Evolutionary conservation across 345 rosid species (phyloP).

Genomic region (Pugionium dolabratum): DNA sequence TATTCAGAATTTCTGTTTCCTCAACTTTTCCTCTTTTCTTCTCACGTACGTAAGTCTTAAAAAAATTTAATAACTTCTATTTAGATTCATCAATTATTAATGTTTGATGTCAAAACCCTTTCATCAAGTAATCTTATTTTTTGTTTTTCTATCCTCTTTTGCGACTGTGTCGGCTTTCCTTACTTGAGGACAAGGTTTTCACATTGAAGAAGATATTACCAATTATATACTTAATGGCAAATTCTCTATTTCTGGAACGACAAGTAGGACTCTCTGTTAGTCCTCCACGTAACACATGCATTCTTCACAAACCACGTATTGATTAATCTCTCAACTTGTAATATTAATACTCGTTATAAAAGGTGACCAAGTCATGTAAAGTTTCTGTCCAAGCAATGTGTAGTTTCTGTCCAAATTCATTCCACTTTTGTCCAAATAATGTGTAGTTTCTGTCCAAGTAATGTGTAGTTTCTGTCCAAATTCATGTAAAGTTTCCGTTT

Average conservation of each 20-base stretch:
- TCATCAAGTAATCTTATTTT: too few relatives aligned
- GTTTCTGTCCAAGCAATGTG: slow-evolving; percentile 1
- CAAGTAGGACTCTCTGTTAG: slow-evolving; percentile 1
- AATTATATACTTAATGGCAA: slow-evolving; percentile 8
- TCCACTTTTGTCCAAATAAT: neutral
- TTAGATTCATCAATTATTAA: too few relatives aligned
- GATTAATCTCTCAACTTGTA: neutral
- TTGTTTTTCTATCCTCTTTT: too few relatives aligned
- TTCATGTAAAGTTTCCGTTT: neutral
- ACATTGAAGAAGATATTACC: neutral
- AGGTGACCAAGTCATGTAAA: neutral
- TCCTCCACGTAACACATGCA: slow-evolving; percentile 35
- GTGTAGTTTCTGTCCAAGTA: slow-evolving; percentile 7
- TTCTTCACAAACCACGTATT: slow-evolving; percentile 10
- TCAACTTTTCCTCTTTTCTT: neutral
- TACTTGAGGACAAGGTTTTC: too few relatives aligned
- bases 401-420: slow-evolving; percentile 9
- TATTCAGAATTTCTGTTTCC: neutral
- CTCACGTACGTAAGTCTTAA: neutral
- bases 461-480: neutral
- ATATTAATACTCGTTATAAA: slow-evolving; percentile 5
- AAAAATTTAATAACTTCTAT: too few relatives aligned
- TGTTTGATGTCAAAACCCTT: too few relatives aligned
- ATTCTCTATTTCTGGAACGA: neutral
- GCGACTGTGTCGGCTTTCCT: too few relatives aligned